phyloP scores from a whole-genome alignment of 2,329 filamentous ascomycete genomes.

The Aspergillus thermomutatus region DNA sequence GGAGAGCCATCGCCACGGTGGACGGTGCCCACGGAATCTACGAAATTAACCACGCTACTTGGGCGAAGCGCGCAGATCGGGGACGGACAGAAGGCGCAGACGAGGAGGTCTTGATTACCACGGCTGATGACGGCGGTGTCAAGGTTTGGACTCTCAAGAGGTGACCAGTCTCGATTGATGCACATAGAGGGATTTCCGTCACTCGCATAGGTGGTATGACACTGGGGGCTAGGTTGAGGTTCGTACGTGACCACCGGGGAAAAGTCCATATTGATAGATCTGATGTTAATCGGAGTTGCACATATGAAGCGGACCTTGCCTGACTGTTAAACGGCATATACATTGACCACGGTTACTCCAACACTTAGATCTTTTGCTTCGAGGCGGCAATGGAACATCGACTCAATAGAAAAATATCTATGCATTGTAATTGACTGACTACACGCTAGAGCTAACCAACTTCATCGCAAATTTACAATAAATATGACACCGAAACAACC shows the following conservation, averaged over 20 bases:
- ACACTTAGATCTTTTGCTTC: neutral
- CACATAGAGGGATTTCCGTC: too few relatives aligned
- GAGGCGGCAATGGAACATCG: neutral
- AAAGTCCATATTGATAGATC: neutral
- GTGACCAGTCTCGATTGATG: conserved; percentile 9
- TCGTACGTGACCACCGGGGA: neutral
- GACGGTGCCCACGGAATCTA: conserved; percentile 83
- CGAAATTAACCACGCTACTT: conserved; percentile 88
- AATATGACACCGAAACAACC: conserved; percentile 3
- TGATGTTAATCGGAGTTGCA: neutral
- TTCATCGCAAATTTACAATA: conserved; percentile 1
- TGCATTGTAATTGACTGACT: neutral
- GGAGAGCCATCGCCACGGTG: conserved; percentile 68
- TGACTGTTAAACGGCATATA: neutral
- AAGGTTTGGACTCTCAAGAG: conserved; percentile 68
- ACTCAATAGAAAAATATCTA: neutral
- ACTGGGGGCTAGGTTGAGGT: neutral
- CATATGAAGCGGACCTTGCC: neutral
- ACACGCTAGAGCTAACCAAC: neutral
- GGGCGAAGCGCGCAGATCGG: conserved; percentile 74
- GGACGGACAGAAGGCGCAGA: conserved; percentile 50
- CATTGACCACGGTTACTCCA: neutral
- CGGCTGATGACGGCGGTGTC: conserved; percentile 86
- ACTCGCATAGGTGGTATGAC: too few relatives aligned
- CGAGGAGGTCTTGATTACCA: conserved; percentile 83